phyloP scores from a whole-genome alignment of 441 rosid species.

The Gossypium laxum region DNA sequence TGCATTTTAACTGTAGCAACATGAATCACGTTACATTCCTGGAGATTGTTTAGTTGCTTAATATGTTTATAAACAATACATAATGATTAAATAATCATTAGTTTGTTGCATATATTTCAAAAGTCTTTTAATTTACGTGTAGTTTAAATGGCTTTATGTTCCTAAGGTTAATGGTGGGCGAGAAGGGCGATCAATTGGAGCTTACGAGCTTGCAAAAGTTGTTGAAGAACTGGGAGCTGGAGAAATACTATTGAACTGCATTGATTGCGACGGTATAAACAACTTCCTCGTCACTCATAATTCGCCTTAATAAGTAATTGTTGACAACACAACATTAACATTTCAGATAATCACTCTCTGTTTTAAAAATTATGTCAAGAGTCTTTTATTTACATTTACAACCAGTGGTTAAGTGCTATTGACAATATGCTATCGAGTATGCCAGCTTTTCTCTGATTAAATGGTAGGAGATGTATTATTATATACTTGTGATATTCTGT shows the following conservation, averaged over 20 bases:
- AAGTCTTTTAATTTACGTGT: slow-evolving; percentile 5
- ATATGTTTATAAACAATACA: not conserved
- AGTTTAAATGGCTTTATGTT: slow-evolving; percentile 5
- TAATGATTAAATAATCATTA: not conserved
- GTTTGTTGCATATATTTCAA: not conserved
- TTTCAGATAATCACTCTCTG: not conserved
- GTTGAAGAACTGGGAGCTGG: slow-evolving; percentile 95
- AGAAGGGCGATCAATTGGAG: slow-evolving; percentile 93
- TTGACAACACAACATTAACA: not conserved
- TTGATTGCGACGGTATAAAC: slow-evolving; percentile 74
- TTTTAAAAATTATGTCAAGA: not conserved
- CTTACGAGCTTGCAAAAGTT: slow-evolving; percentile 90
- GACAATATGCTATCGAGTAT: not conserved
- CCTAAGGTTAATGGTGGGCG: slow-evolving; percentile 84
- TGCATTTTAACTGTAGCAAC: not conserved
- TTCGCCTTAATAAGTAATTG: not conserved
- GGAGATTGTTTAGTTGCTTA: not conserved
- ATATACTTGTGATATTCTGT: not conserved
- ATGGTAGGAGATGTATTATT: not conserved
- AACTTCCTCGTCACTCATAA: not conserved
- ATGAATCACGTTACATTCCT: not conserved
- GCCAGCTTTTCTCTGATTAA: slow-evolving; percentile 1
- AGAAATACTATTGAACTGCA: slow-evolving; percentile 86
- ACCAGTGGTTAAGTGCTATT: not conserved
- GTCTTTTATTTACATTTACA: not conserved